Evolutionary conservation across 2,329 filamentous ascomycete genomes (phyloP), one percentile per base, ranked within the genome.

Genomic region (Sporothrix pallida): DNA sequence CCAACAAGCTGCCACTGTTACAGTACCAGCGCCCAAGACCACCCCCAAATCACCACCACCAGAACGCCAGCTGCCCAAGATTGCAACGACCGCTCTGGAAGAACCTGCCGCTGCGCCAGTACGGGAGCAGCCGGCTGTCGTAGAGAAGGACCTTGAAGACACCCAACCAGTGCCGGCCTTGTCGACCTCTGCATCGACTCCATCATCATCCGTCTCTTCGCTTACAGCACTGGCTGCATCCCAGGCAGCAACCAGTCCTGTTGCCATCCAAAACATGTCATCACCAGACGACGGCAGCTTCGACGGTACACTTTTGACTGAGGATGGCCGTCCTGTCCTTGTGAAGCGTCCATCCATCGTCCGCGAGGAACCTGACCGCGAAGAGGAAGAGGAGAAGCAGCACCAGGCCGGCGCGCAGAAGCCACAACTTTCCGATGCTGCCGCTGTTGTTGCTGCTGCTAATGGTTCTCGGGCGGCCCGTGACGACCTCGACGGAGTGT

Each of bases 301-400:
- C 13, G 67, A 74, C 9, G 60, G 31, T 10, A 31, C 48, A 20
- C 46, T 37, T n/a, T 5, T 37, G 23, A 12, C 42, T 15, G 60
- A 74, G 5, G 62, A 62, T 3, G 44, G 42, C n/a, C 73, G 70
- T 3, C 75, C 72, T 6, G n/a, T 58, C 3, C 70, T 76, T 17
- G 44, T 54, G 12, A 78, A 78, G 73, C 74, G 76, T 54, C 75
- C 75, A 0, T 85, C 84, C 3, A 79, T 84, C 13, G 84, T 87
- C 0, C 80, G 80, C 15, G 87, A 89, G 74, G 79, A 79, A 56
- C 74, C 78, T 2, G 79, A 80, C 56, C 77, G 72, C 6, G 79
- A 80, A 20, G 76, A 75, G 6, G 72, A 77, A 7, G 76, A 78
- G 50, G 63, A 75, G 15, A 74, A 77, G 46, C 72, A 78, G 37